These are phyloP conservation scores for Phytopythium helicoides DNA, from an alignment of 352 stramenopile species.

Conservation along the genomic window DNA sequence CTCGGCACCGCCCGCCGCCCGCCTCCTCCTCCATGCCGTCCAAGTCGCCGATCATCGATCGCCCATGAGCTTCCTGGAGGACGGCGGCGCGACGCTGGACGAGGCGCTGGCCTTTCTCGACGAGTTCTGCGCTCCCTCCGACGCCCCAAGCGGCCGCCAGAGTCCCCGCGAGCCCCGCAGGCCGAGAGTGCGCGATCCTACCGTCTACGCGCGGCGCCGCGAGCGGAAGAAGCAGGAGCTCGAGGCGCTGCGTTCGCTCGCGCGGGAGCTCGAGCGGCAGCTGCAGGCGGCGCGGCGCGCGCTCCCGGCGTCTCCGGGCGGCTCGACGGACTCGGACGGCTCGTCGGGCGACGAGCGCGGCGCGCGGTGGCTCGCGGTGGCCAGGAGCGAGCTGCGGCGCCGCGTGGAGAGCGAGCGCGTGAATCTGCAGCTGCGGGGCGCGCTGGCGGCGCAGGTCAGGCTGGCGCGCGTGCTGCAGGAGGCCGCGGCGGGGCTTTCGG, in stretches of 20 bases:
- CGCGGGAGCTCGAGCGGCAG: conserved; percentile 26
- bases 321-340: neutral
- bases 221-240: conserved; percentile 3
- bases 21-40: no score
- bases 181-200: neutral
- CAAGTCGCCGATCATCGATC: no score
- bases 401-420: neutral
- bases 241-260: conserved; percentile 9
- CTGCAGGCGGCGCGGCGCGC: neutral
- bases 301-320: neutral
- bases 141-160: no score
- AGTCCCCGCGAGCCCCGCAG: no score
- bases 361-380: neutral
- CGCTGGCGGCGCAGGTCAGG: neutral
- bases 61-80: conserved; percentile 4
- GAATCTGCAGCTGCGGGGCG: neutral
- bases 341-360: neutral
- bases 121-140: neutral
- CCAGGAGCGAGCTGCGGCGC: neutral
- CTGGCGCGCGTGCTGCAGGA: neutral
- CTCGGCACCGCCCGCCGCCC: no score
- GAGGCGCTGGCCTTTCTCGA: conserved; percentile 5
- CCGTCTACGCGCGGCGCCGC: conserved; percentile 1
- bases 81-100: conserved; percentile 2
- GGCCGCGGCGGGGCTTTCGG: neutral